Evolutionary conservation across 192 early-diverging fungal species (phyloP).

Genomic region (Entomortierella lignicola): DNA sequence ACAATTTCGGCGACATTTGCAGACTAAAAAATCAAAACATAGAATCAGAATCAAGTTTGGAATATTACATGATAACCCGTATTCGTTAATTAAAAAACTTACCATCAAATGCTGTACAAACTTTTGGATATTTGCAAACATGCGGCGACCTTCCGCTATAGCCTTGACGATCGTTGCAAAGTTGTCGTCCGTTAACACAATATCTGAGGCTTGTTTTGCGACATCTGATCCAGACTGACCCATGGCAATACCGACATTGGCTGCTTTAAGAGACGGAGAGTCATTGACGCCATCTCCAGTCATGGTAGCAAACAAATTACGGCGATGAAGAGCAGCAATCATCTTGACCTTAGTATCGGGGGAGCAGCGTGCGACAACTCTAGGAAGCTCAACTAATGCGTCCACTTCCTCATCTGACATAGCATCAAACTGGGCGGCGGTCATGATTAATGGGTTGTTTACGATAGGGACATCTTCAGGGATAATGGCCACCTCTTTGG

Average conservation of each 20-base stretch:
- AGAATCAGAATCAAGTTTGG: not conserved
- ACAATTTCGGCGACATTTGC: constrained; percentile 81
- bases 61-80: too few species aligned
- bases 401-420: constrained; percentile 86
- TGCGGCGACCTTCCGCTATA: constrained; percentile 83
- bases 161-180: constrained; percentile 87
- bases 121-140: constrained; percentile 83
- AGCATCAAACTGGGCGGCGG: constrained; percentile 86
- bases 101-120: constrained; percentile 77
- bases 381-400: constrained; percentile 79
- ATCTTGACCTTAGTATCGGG: constrained; percentile 98
- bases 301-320: constrained; percentile 80
- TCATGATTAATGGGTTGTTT: constrained; percentile 75
- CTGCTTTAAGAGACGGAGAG: constrained; percentile 77
- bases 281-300: constrained; percentile 88
- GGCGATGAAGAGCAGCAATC: constrained; percentile 89
- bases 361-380: constrained; percentile 95
- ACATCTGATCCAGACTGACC: constrained; percentile 93
- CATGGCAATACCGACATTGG: constrained; percentile 89
- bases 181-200: constrained; percentile 87
- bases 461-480: constrained; percentile 61
- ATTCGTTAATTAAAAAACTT: not conserved
- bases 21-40: constrained; percentile 32
- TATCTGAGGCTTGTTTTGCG: constrained; percentile 92
- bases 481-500: constrained; percentile 67